Evolutionary conservation across 352 stramenopile genomes (phyloP).

Genomic region (Pythium utonaiense): DNA sequence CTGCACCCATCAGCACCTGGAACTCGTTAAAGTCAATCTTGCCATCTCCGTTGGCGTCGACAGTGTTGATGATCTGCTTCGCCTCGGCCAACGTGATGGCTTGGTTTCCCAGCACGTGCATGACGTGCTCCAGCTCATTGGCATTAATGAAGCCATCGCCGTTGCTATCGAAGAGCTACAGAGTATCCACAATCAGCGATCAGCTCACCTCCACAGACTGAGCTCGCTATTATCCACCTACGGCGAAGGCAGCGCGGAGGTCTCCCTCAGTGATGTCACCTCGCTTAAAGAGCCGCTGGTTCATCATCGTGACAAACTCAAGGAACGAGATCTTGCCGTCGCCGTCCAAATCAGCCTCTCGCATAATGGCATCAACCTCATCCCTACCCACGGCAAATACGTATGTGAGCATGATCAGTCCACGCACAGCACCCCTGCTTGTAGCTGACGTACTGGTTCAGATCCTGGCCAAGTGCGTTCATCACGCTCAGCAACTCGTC

Average conservation of each 20-base stretch:
- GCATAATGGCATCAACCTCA: conserved; percentile 70
- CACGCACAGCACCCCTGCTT: too few relatives aligned
- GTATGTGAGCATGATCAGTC: too few relatives aligned
- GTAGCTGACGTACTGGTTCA: conserved; percentile 18
- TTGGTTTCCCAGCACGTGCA: conserved; percentile 56
- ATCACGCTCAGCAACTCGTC: conserved; percentile 54
- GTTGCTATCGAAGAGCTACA: conserved; percentile 66
- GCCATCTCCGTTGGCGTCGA: conserved; percentile 82
- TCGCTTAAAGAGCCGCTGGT: conserved; percentile 57
- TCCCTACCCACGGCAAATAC: conserved; percentile 33
- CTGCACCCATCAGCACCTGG: conserved; percentile 44
- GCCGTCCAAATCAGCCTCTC: conserved; percentile 54
- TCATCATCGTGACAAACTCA: conserved; percentile 81
- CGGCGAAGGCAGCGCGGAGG: conserved; percentile 60
- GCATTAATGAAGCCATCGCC: conserved; percentile 69
- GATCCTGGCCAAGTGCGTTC: conserved; percentile 47
- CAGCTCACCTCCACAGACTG: neutral
- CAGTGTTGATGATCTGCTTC: conserved; percentile 56
- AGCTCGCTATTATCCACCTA: conserved; percentile 13
- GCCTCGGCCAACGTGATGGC: conserved; percentile 41
- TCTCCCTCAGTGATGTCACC: conserved; percentile 50
- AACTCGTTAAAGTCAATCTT: conserved; percentile 89
- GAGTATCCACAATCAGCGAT: neutral
- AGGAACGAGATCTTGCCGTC: conserved; percentile 75
- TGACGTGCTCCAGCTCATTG: conserved; percentile 57